Conservation (phyloP, 163 green algal genomes). For the Chloromonas sp. region DNA sequence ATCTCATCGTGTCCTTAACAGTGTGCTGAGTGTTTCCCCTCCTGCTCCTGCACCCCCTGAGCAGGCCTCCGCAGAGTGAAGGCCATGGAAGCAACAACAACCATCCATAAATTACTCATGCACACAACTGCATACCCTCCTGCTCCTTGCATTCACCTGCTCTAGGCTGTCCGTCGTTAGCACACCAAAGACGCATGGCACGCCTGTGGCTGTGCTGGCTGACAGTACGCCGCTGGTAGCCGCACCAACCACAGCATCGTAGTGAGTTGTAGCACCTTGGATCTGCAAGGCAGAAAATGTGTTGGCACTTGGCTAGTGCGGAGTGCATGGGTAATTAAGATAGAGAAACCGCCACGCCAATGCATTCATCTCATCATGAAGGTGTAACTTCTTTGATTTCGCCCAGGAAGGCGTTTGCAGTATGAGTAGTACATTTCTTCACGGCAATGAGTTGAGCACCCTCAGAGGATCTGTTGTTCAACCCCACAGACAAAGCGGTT, state of each 20-base stretch:
- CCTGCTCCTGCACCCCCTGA: too few relatives aligned
- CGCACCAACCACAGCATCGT: slow-evolving; percentile 86
- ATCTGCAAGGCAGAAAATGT: slow-evolving; percentile 50
- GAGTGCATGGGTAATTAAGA: too few relatives aligned
- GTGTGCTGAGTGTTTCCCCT: too few relatives aligned
- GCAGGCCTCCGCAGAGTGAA: too few relatives aligned
- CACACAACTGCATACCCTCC: too few relatives aligned
- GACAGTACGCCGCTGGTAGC: slow-evolving; percentile 74
- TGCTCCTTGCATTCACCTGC: slow-evolving; percentile 46
- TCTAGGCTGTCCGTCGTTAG: slow-evolving; percentile 96
- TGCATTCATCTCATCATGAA: not conserved
- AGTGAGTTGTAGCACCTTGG: slow-evolving; percentile 89
- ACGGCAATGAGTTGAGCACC: not conserved
- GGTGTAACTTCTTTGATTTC: not conserved
- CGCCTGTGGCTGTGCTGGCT: slow-evolving; percentile 55
- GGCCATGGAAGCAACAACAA: too few relatives aligned
- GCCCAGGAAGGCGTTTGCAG: not conserved
- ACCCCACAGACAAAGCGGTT: too few relatives aligned
- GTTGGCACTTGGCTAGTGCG: too few relatives aligned
- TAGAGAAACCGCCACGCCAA: not conserved
- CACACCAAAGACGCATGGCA: slow-evolving; percentile 96
- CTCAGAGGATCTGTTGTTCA: not conserved
- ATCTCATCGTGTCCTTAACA: too few relatives aligned
- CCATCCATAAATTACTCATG: too few relatives aligned
- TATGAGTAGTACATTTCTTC: not conserved